Evolutionary conservation across 2,329 filamentous ascomycete genomes (phyloP).

Genomic region (Diplodia seriata): DNA sequence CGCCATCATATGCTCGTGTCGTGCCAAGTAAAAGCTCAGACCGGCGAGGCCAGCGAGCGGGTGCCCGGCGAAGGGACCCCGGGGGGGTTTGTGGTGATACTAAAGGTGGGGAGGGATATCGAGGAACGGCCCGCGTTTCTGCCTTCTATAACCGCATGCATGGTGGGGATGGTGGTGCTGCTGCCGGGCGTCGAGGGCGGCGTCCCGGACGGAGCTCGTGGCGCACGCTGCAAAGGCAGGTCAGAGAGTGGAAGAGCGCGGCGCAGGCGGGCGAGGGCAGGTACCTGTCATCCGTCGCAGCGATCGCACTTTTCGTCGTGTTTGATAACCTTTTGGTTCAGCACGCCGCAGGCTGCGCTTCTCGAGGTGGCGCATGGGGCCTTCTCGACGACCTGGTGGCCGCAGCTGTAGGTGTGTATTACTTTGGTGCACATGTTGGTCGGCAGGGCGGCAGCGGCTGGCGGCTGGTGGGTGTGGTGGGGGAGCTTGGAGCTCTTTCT

Average conservation of each 20-base stretch:
- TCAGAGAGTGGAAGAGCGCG: slow-evolving; percentile 3
- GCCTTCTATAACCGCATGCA: slow-evolving; percentile 36
- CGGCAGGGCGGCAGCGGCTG: slow-evolving; percentile 28
- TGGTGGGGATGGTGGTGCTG: background rate
- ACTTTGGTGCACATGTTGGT: slow-evolving; percentile 56
- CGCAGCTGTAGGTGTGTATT: slow-evolving; percentile 57
- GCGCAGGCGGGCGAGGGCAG: slow-evolving; percentile 35
- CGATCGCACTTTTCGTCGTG: slow-evolving; percentile 57
- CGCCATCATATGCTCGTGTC: slow-evolving; percentile 51
- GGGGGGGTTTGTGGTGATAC: background rate
- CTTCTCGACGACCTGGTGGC: slow-evolving; percentile 52
- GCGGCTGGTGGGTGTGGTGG: slow-evolving; percentile 34
- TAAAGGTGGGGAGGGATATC: slow-evolving; percentile 35
- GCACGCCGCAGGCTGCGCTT: slow-evolving; percentile 49
- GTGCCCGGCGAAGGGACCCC: slow-evolving; percentile 7
- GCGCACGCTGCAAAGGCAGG: slow-evolving; percentile 35
- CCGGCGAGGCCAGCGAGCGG: slow-evolving; percentile 23
- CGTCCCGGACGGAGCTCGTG: slow-evolving; percentile 40
- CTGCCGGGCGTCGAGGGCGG: slow-evolving; percentile 7
- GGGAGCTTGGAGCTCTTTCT: slow-evolving; percentile 34
- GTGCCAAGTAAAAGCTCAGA: slow-evolving; percentile 36
- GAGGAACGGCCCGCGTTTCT: slow-evolving; percentile 40
- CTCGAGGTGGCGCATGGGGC: slow-evolving; percentile 57
- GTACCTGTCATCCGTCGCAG: slow-evolving; percentile 53
- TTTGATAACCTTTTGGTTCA: slow-evolving; percentile 54